Evolutionary conservation across 2,329 filamentous ascomycete genomes (phyloP), one percentile per base, ranked within the genome.

Genomic region (Pestalotiopsis sp.): DNA sequence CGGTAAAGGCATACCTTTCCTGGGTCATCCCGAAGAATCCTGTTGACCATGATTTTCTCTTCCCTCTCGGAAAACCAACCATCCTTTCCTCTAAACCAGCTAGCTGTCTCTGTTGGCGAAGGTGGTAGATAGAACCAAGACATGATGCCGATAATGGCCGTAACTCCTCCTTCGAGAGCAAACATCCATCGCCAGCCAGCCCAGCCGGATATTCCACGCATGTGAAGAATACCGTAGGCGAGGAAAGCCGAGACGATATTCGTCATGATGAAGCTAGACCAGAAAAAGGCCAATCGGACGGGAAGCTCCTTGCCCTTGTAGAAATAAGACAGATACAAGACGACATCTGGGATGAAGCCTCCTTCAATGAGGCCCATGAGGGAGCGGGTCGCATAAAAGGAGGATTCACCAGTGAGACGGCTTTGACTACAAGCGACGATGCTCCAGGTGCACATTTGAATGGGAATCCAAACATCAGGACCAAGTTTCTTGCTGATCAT

Each of bases 21-120:
- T 0, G 86, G 85, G 71, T 87, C 86, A 62, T 87, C 86, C 41
- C 86, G 82, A 13, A 87, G 78, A 12, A 87, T 82, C 6, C 85
- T 67, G 73, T 90, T 91, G 31, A 91, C 87, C 69, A 91, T 84
- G 72, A 91, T 91, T 65, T 81, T 81, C 72, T 91, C 88, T 69
- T 91, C 89, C 2, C 83, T 83, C 59, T 90, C 86, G 2, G 74
- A 86, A 76, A 91, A 91, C 86, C 88, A 91, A 1, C 89, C 89
- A 25, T 69, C 61, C 66, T 86, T 85, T 12, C 87, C 87, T 12
- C 87, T 84, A 73, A 87, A 87, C 85, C 86, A 88, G 60, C 82
- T 85, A 57, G 81, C 82, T 0, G 88, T 90, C 70, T 85, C 82
- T 7, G 79, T 81, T 1, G 83, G 83, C 0, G 82, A 82, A 0